Percentiles rank a stretch among this genome's conserved stretches.
Evolutionary conservation across 768 basidiomycete genomes (phyloP).

Genomic region (Sporobolomyces roseus): DNA sequence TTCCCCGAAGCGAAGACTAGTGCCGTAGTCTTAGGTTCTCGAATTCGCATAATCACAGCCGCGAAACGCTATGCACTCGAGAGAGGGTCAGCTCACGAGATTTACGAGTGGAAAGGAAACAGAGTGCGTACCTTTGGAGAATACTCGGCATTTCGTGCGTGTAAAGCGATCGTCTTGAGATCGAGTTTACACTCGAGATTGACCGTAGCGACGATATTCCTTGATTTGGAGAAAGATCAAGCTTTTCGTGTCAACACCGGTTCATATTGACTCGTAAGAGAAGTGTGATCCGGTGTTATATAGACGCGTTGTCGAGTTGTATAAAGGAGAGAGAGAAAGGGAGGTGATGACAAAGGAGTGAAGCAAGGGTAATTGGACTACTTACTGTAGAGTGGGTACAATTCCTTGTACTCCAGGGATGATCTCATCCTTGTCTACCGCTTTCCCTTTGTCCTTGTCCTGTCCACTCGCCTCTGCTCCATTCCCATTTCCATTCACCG

Average conservation of each 20-base stretch:
- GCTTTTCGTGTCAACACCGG: constrained; percentile 19
- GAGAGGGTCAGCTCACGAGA: constrained; percentile 47
- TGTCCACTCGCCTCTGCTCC: background rate
- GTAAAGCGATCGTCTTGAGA: constrained; percentile 95
- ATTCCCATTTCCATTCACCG: background rate
- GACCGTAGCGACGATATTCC: constrained; percentile 96
- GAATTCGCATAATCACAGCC: constrained; percentile 99
- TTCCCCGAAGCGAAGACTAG: constrained; percentile 99
- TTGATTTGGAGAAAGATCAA: constrained; percentile 11
- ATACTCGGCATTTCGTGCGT: constrained; percentile 98
- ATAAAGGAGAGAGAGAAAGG: background rate
- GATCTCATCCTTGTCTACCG: constrained; percentile 25
- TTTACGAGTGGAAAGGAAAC: constrained; percentile 56
- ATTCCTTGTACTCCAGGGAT: constrained; percentile 65
- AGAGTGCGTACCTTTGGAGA: constrained; percentile 83
- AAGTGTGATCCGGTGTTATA: no score
- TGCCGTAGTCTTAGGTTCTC: constrained; percentile 98
- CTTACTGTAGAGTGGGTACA: constrained; percentile 89
- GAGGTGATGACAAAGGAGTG: background rate
- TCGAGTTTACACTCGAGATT: constrained; percentile 95
- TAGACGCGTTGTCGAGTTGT: no score
- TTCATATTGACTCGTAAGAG: no score
- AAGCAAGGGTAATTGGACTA: constrained; percentile 33
- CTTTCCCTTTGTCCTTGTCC: constrained; percentile 19
- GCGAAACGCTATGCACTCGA: constrained; percentile 80